These are phyloP conservation scores for Candida tunisiensis DNA, from an alignment of 1,139 yeast species.

Conservation along the genomic window DNA sequence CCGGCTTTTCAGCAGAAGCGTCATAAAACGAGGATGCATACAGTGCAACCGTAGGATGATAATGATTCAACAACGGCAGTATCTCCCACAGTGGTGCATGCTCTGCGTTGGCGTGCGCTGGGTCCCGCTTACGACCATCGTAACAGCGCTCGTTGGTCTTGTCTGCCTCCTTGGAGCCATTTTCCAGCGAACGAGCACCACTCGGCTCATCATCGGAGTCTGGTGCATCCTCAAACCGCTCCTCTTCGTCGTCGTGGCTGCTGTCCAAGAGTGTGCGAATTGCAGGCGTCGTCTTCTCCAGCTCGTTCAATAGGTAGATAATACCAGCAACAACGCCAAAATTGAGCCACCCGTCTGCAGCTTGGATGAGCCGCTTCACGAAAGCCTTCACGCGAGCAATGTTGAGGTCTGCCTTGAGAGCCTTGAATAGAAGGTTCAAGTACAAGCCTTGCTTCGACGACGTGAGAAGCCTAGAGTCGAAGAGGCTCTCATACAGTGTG, in stretches of 20 bases:
- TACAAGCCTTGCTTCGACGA: constrained; percentile 77
- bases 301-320: constrained; percentile 42
- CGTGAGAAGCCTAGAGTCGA: constrained; percentile 66
- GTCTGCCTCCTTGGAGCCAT: too few relatives aligned
- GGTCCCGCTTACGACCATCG: constrained; percentile 86
- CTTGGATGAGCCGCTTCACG: constrained; percentile 78
- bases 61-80: constrained; percentile 55
- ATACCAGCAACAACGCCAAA: constrained; percentile 88
- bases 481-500: constrained; percentile 76
- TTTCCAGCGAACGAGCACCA: too few relatives aligned
- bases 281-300: not conserved
- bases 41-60: constrained; percentile 79
- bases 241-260: constrained; percentile 17
- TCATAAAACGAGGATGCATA: constrained; percentile 48
- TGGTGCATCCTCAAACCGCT: too few relatives aligned
- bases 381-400: constrained; percentile 66
- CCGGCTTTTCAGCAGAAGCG: constrained; percentile 28
- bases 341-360: constrained; percentile 72
- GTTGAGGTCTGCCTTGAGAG: constrained; percentile 58
- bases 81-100: constrained; percentile 80
- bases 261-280: constrained; percentile 8
- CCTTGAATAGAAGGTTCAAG: constrained; percentile 68
- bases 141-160: constrained; percentile 28
- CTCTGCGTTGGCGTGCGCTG: constrained; percentile 69
- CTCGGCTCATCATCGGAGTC: too few relatives aligned